Evolutionary conservation across 2,329 filamentous ascomycete species (phyloP).

Genomic region (Aspergillus neotritici): DNA sequence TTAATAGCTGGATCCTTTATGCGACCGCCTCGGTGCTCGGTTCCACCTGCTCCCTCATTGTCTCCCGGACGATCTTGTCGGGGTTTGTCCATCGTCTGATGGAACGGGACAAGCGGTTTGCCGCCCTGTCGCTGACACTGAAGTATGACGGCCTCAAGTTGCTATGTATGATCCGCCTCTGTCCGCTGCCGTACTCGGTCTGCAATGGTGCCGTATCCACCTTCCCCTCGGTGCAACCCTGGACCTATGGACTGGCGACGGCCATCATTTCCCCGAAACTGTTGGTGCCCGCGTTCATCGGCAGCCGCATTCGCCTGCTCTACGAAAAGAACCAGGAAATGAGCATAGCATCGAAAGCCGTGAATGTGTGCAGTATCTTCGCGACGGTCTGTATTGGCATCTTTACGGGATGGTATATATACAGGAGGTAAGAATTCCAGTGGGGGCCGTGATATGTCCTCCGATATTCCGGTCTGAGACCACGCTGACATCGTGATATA

Average conservation of each 20-base stretch:
- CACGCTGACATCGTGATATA: conserved; percentile 15
- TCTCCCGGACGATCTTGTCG: conserved; percentile 72
- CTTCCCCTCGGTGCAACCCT: conserved; percentile 76
- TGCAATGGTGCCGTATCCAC: conserved; percentile 93
- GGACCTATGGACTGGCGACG: conserved; percentile 74
- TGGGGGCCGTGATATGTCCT: too few species aligned
- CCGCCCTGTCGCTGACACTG: conserved; percentile 79
- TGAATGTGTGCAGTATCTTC: conserved; percentile 79
- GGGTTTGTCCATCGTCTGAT: conserved; percentile 74
- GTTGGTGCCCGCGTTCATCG: conserved; percentile 88
- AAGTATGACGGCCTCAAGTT: conserved; percentile 86
- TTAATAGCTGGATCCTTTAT: conserved; percentile 72
- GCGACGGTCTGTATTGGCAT: conserved; percentile 66
- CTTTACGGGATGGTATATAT: conserved; percentile 78
- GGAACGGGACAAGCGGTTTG: conserved; percentile 76
- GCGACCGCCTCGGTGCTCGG: conserved; percentile 73
- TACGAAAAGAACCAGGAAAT: conserved; percentile 81
- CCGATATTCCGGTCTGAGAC: too few species aligned
- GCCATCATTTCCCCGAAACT: conserved; percentile 79
- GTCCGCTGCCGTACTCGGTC: conserved; percentile 85
- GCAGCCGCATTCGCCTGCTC: conserved; percentile 71
- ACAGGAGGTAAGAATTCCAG: conserved; percentile 49
- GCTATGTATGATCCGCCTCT: conserved; percentile 84
- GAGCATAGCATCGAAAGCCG: conserved; percentile 66
- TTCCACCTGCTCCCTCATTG: conserved; percentile 71